A percentile compares a stretch with the other conserved stretches of the same genome.
phyloP scores from a whole-genome alignment of 139 green algal species.

The Coccomyxa sp. region DNA sequence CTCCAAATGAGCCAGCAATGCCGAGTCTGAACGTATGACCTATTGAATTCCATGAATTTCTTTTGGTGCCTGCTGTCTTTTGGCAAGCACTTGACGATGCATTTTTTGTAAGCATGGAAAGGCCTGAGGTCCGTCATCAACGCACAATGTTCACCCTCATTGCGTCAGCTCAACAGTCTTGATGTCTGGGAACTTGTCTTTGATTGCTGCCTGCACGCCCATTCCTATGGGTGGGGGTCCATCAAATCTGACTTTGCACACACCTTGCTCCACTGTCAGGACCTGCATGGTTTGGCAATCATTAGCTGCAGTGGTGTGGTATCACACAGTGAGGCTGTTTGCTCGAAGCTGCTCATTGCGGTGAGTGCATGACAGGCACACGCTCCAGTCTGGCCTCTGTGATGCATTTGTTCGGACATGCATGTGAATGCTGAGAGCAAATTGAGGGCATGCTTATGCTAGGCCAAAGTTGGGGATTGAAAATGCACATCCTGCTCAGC shows the following conservation, averaged over 20 bases:
- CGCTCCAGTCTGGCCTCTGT: not conserved
- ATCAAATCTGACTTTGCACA: conserved; percentile 50
- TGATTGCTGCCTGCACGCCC: conserved; percentile 67
- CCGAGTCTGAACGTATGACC: not conserved
- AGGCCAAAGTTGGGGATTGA: too few relatives aligned
- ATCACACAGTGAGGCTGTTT: too few relatives aligned
- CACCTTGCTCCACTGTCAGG: conserved; percentile 32
- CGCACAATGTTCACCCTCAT: not conserved
- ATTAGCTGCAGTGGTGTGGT: too few relatives aligned
- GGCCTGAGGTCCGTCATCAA: not conserved
- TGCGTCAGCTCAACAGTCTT: conserved; percentile 39
- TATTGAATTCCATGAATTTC: not conserved
- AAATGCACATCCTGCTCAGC: too few relatives aligned
- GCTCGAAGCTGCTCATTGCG: too few relatives aligned
- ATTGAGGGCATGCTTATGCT: too few relatives aligned
- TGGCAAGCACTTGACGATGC: not conserved
- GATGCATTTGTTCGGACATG: not conserved
- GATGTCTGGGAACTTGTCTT: conserved; percentile 72
- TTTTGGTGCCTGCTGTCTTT: not conserved
- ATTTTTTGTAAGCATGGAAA: not conserved
- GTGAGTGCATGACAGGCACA: too few relatives aligned
- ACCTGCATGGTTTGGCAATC: conserved; percentile 1
- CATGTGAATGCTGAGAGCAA: not conserved
- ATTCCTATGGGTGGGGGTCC: conserved; percentile 61
- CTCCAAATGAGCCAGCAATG: not conserved